Evolutionary conservation across 176 grass and related monocot genomes (phyloP).

Genomic region (Elaeis guineensis): DNA sequence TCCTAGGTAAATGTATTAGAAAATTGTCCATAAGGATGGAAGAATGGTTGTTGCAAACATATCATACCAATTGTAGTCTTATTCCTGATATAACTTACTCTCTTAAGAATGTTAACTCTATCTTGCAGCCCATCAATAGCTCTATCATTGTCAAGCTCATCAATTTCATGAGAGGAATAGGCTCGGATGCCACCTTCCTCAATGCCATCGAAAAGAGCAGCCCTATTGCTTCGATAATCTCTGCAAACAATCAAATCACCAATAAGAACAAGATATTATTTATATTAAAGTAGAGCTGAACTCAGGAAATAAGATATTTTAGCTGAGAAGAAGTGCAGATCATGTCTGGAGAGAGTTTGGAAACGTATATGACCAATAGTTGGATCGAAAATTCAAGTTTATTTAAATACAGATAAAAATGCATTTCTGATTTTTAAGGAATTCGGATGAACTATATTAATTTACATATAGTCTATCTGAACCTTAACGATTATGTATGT

Average conservation of each 20-base stretch:
- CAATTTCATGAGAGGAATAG: constrained; percentile 70
- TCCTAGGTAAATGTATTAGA: no score
- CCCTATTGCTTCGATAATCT: constrained; percentile 38
- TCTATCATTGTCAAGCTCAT: constrained; percentile 71
- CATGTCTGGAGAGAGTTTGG: no score
- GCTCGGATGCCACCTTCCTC: constrained; percentile 54
- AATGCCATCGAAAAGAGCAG: constrained; percentile 72
- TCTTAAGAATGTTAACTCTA: constrained; percentile 70
- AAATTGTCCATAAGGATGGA: no score
- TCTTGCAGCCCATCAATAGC: constrained; percentile 64
- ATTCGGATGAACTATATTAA: no score
- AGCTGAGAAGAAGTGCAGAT: no score
- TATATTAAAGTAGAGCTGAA: neutral
- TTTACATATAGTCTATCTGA: no score
- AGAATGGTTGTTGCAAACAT: neutral
- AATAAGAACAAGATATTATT: neutral
- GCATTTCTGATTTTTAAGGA: no score
- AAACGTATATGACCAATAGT: no score
- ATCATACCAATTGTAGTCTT: no score
- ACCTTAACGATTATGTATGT: no score
- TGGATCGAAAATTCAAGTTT: no score
- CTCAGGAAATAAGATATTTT: neutral
- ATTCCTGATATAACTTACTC: constrained; percentile 31
- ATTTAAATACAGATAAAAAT: no score
- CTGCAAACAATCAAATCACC: constrained; percentile 13